Evolutionary conservation across 2,329 filamentous ascomycete genomes (phyloP), one percentile per base, ranked within the genome.

Genomic region (Annulohypoxylon truncatum): DNA sequence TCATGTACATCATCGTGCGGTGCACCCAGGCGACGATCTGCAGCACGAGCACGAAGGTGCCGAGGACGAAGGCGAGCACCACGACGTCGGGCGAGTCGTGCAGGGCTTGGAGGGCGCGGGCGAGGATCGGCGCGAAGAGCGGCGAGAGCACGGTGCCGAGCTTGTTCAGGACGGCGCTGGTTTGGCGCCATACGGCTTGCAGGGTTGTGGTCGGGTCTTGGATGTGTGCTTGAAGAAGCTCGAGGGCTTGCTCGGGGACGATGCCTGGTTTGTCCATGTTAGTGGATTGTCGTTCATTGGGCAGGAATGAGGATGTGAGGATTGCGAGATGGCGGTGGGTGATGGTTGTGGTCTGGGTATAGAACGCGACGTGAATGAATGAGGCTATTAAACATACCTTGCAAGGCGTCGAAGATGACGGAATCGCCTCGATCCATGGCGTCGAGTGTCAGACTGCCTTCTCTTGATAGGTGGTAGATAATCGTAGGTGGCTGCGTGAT

Each of bases 1-100:
- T 87, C 88, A 93, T 93, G 82, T 90, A 96, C 75, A 93, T 81
- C 62, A 97, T 83, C 18, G 93, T 80, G 65, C 92, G 87, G 66
- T 89, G 88, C 15, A 93, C 81, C 81, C 91, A 90, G 76, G 90
- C 85, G 42, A 96, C 82, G 61, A 94, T 77, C 75, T 93, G 82
- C 54, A 95, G 78, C 59, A 89, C 79, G 28, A 89, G 71, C 46
- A 90, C 79, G 3, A 92, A 81, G 7, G 89, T 73, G 12, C 83
- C 81, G 54, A 90, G 79, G 8, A 85, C 81, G 48, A 85, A 78
- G 59, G 84, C 77, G 10, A 82, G 74, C 6, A 82, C 74, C 12
- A 82, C 79, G 18, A 82, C 29, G 74, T 82, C 81, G 22, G 82
- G 81, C 18, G 79, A 78, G 61, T 79, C 74, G 67, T 79, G 75